A percentile compares a stretch with the other conserved stretches of the same genome.
phyloP scores from a whole-genome alignment of 202 grass and related monocot genomes.

The Carex sylvatica region DNA sequence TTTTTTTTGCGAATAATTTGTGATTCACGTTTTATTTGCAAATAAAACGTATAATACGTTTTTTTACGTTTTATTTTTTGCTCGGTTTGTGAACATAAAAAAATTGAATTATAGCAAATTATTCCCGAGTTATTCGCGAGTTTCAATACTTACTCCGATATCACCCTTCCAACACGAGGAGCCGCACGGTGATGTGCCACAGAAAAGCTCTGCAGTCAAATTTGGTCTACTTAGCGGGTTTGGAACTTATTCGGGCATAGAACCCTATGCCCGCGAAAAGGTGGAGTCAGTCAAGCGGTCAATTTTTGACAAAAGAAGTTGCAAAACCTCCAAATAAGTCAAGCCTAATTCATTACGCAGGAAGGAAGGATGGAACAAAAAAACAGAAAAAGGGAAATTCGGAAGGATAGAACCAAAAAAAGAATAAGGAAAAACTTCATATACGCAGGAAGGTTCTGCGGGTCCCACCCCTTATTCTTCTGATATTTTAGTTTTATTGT shows the following conservation, averaged over 20 bases:
- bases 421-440: not conserved
- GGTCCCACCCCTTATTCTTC: not conserved
- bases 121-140: too few species aligned
- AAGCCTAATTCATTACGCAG: not conserved
- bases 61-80: too few species aligned
- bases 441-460: constrained; percentile 2
- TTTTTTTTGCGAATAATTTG: too few species aligned
- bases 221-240: not conserved
- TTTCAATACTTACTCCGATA: not conserved
- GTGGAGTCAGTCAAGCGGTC: not conserved
- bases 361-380: too few species aligned
- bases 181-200: not conserved
- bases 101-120: too few species aligned
- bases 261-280: not conserved
- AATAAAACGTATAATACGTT: too few species aligned
- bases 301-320: not conserved
- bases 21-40: too few species aligned
- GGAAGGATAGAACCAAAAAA: too few species aligned
- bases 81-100: too few species aligned
- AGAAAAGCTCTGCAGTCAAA: not conserved
- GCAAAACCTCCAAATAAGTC: not conserved
- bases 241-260: not conserved
- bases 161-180: not conserved
- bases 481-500: too few species aligned
- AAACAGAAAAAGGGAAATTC: too few species aligned